Percentiles rank a stretch among this genome's conserved stretches.
phyloP scores from a whole-genome alignment of 495 filamentous ascomycete genomes.

The Poronia punctata region DNA sequence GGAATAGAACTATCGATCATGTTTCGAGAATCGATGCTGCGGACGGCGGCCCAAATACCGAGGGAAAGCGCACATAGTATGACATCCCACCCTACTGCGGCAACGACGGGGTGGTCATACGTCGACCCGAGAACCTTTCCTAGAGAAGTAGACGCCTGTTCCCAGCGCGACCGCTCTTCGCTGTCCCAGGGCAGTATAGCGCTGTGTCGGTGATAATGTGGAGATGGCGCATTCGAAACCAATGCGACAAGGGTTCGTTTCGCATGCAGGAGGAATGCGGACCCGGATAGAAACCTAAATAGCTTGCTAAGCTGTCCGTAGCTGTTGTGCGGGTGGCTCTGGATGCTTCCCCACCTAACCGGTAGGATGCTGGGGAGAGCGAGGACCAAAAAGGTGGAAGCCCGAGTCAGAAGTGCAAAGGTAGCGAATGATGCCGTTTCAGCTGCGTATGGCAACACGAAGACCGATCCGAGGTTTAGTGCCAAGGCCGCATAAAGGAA shows the following conservation, averaged over 20 bases:
- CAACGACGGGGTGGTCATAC: constrained; percentile 42
- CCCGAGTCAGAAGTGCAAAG: constrained; percentile 35
- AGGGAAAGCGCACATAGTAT: constrained; percentile 45
- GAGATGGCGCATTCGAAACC: constrained; percentile 34
- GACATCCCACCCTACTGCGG: constrained; percentile 43
- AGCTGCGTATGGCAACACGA: constrained; percentile 39
- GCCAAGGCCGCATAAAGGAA: constrained; percentile 35
- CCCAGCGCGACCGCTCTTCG: constrained; percentile 31
- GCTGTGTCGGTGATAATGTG: constrained; percentile 39
- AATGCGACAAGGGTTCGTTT: constrained; percentile 31
- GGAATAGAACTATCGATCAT: constrained; percentile 27
- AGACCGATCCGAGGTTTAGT: constrained; percentile 35
- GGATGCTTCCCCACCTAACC: constrained; percentile 30
- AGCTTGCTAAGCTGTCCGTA: constrained; percentile 32
- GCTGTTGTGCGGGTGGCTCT: constrained; percentile 29
- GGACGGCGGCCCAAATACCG: constrained; percentile 45
- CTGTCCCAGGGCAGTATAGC: constrained; percentile 36
- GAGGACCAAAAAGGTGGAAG: constrained; percentile 44
- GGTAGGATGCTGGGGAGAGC: constrained; percentile 36
- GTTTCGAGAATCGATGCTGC: constrained; percentile 35
- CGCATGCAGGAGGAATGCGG: constrained; percentile 30
- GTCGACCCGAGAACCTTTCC: constrained; percentile 35
- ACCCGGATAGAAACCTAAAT: constrained; percentile 34
- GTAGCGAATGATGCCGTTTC: constrained; percentile 40
- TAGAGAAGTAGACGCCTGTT: constrained; percentile 34